A percentile compares a stretch with the other conserved stretches of the same genome.
phyloP scores from a whole-genome alignment of 225 moss, liverwort and hornwort species.

The Sphagnum contortum region DNA sequence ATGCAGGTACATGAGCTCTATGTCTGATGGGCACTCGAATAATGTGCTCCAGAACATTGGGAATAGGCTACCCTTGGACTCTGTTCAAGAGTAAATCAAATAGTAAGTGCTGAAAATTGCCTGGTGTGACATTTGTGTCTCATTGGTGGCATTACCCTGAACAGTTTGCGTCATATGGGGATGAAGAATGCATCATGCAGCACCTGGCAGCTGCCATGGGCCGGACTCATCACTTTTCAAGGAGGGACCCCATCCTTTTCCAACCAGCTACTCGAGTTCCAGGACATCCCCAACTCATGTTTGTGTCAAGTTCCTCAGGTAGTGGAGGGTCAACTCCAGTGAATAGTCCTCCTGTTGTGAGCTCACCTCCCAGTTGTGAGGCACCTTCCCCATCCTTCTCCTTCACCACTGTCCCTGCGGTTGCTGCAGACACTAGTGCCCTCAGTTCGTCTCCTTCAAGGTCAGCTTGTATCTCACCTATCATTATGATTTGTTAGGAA shows the following conservation, averaged over 20 bases:
- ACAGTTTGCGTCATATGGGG: conserved; percentile 57
- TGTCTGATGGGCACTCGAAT: too few relatives aligned
- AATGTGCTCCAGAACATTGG: too few relatives aligned
- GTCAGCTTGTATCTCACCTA: conserved; percentile 10
- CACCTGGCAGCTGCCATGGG: conserved; percentile 57
- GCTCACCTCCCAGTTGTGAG: conserved; percentile 19
- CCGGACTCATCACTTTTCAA: conserved; percentile 40
- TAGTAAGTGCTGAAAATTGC: too few relatives aligned
- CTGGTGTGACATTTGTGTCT: too few relatives aligned
- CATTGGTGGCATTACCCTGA: too few relatives aligned
- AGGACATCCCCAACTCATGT: conserved; percentile 40
- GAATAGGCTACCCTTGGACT: too few relatives aligned
- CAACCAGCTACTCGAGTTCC: conserved; percentile 35
- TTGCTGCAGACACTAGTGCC: conserved; percentile 26
- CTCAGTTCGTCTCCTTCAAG: conserved; percentile 21
- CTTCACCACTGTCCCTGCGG: conserved; percentile 30
- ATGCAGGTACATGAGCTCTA: too few relatives aligned
- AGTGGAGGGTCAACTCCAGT: conserved; percentile 38
- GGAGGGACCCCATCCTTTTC: conserved; percentile 48
- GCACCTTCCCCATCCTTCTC: conserved; percentile 29
- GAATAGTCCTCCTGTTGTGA: conserved; percentile 32
- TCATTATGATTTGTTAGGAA: background rate
- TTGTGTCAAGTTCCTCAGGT: conserved; percentile 38
- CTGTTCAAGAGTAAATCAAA: too few relatives aligned
- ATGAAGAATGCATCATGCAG: conserved; percentile 64